Evolutionary conservation across 73 alveolate genomes (phyloP).

Genomic region (Paraurostyla sp.): DNA sequence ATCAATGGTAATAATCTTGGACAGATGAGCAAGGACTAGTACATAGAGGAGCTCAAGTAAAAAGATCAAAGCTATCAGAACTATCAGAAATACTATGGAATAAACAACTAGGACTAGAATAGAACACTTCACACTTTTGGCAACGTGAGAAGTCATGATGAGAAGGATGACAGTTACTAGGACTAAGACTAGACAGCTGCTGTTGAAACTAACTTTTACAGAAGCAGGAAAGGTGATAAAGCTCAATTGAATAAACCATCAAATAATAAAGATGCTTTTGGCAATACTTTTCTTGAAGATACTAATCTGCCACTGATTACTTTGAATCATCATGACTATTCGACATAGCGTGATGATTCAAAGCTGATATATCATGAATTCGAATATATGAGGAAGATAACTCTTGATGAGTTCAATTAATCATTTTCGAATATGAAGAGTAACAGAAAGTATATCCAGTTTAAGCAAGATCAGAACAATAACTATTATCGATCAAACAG

Average conservation of each 20-base stretch:
- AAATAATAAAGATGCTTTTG: background rate
- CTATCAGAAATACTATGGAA: no score
- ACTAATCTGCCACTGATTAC: background rate
- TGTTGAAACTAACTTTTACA: no score
- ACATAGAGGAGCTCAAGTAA: background rate
- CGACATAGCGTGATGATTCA: background rate
- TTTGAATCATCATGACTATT: no score
- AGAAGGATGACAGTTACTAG: no score
- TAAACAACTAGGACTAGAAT: no score
- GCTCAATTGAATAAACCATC: background rate
- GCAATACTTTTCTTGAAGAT: background rate
- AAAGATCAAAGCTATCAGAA: background rate
- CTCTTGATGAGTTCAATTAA: background rate
- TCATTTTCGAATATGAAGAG: background rate
- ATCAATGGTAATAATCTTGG: background rate
- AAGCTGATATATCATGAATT: constrained; percentile 36
- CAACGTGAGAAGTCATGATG: no score
- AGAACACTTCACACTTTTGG: no score
- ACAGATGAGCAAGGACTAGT: background rate
- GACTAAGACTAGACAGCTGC: no score
- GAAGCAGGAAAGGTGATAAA: background rate
- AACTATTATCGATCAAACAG: background rate
- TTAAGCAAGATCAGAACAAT: background rate
- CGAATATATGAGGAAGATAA: constrained; percentile 8
- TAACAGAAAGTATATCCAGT: background rate